Base-by-base conservation (phyloP, 2,329 filamentous ascomycete species). In the Sarocladium strictum region DNA sequence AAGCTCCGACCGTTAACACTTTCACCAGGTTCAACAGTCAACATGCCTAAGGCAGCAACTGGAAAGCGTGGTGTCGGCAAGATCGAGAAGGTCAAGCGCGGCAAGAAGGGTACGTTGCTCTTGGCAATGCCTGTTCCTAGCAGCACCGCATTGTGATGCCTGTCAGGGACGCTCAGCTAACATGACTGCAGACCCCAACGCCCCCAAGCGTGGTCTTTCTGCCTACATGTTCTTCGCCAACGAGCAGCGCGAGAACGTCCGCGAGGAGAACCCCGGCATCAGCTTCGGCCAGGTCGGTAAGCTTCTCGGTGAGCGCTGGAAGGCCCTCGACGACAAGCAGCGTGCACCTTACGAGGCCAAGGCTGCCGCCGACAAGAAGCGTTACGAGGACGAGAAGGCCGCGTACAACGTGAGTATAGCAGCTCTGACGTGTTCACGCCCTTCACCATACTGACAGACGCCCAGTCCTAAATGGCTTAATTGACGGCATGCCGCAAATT, bases 141-240 rank as follows among this genome's bases (percentile, higher is more conserved):
- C 19, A 2, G 17, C 29, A 19, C 17, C 35, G 11, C 12, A 41
- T 11, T 35, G 27, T 29, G 37, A 32, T 41, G 35, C 17, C n/a
- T 17, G n/a, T 15, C 2, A 24, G 58, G 24, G 23, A 11, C 24
- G 21, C 21, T 6, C 12, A 6, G 57, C 62, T 59, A 37, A 61
- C 53, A n/a, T 45, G 41, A 53, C 56, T 19, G 9, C 66, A 96
- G 92, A 97, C 76, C 91, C 91, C 75, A 97, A 97, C 77, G 93
- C 92, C 58, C 94, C 94, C 73, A 99, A 97, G 91, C 91, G 94
- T 76, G 94, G 93, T 80, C 90, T 99, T 52, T 97, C 94, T 54
- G 94, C 94, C 61, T 99, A 99, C 85, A 99, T 99, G 94, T 97
- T 97, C 87, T 99, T 97, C 73, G 94, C 94, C 84, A 97, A 97